Evolutionary conservation across 1,284 basidiomycete species (phyloP).

Genomic region (Microstroma glucosiphilum): DNA sequence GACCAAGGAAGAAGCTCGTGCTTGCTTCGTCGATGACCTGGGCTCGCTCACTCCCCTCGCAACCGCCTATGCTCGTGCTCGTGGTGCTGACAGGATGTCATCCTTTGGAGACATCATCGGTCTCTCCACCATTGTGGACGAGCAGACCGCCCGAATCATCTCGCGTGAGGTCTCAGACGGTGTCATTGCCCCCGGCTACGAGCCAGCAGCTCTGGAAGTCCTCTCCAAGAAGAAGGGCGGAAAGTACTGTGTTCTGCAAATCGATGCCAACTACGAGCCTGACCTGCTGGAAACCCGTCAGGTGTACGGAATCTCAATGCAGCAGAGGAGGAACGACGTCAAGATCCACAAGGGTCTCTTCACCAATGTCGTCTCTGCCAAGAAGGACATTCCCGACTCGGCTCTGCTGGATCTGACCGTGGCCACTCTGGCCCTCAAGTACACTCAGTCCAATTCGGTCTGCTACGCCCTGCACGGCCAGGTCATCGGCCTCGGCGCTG

Average conservation of each 20-base stretch:
- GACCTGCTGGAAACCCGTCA: constrained; percentile 73
- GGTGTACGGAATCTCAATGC: constrained; percentile 85
- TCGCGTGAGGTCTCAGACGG: constrained; percentile 97
- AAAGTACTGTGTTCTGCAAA: constrained; percentile 87
- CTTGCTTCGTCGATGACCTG: constrained; percentile 93
- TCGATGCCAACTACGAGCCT: constrained; percentile 45
- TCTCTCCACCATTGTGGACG: constrained; percentile 83
- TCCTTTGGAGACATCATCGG: constrained; percentile 99
- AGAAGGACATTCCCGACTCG: constrained; percentile 60
- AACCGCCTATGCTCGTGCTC: constrained; percentile 87
- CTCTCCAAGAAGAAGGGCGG: constrained; percentile 95
- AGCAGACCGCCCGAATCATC: constrained; percentile 90
- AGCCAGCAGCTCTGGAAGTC: constrained; percentile 78
- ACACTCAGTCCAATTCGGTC: constrained; percentile 98
- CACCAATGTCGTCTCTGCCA: constrained; percentile 77
- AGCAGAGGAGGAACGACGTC: constrained; percentile 84
- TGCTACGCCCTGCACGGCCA: constrained; percentile 90
- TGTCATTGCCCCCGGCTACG: constrained; percentile 91
- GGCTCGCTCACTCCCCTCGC: constrained; percentile 83
- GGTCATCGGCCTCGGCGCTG: constrained; percentile 91
- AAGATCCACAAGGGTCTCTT: constrained; percentile 80
- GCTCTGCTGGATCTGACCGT: constrained; percentile 46
- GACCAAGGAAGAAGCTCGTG: constrained; percentile 78
- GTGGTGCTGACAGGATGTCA: constrained; percentile 97
- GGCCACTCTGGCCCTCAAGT: constrained; percentile 93